Conservation (phyloP, 148 eudicot genomes). For the Tetragonia tetragonoides region DNA sequence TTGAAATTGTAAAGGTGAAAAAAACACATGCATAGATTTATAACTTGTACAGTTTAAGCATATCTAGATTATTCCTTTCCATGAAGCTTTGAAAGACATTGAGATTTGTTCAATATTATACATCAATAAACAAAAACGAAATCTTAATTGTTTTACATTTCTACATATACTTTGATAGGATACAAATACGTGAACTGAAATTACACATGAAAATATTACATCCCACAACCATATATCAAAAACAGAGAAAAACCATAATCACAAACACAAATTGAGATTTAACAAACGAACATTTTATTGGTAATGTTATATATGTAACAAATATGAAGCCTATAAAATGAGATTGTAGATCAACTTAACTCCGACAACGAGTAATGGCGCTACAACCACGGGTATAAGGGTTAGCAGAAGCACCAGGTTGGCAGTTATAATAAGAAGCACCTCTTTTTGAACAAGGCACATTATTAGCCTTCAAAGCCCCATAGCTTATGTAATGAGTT, state of each 20-base stretch:
- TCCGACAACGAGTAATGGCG: constrained; percentile 60
- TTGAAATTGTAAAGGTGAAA: too few relatives aligned
- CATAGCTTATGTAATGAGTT: constrained; percentile 54
- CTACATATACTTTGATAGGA: too few relatives aligned
- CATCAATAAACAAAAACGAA: constrained; percentile 4
- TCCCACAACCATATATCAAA: too few relatives aligned
- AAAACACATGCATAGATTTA: too few relatives aligned
- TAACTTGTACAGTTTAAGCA: neutral
- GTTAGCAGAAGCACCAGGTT: constrained; percentile 51
- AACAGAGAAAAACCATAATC: neutral
- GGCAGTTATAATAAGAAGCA: constrained; percentile 73
- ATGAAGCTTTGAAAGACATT: neutral
- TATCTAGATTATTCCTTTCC: constrained; percentile 6
- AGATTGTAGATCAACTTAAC: constrained; percentile 8
- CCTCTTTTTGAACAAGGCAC: constrained; percentile 71
- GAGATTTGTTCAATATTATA: constrained; percentile 2
- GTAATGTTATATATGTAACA: neutral
- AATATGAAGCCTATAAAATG: too few relatives aligned
- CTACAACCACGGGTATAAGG: constrained; percentile 68
- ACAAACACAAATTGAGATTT: neutral
- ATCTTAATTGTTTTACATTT: neutral
- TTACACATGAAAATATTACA: neutral
- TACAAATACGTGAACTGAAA: neutral
- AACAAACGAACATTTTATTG: neutral
- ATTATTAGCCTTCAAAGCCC: constrained; percentile 47